A percentile compares a stretch with the other conserved stretches of the same genome.
Evolutionary conservation across 2,329 filamentous ascomycete genomes (phyloP).

Genomic region (Fusarium haematococcum): DNA sequence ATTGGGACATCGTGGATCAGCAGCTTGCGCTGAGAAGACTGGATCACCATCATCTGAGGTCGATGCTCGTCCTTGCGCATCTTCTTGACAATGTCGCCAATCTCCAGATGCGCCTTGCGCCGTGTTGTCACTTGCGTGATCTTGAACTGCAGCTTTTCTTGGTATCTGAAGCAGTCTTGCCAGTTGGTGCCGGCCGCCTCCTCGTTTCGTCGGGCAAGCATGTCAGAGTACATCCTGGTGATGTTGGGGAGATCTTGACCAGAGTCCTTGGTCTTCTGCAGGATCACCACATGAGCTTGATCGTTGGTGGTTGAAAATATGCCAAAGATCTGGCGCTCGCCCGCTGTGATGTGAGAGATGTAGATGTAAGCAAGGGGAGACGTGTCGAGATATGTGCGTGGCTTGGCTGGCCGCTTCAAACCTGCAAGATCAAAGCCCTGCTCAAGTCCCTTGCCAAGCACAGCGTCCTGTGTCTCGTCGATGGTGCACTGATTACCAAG

Average conservation of each 20-base stretch:
- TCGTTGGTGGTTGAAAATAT: constrained; percentile 86
- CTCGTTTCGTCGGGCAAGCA: constrained; percentile 73
- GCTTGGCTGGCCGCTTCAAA: constrained; percentile 75
- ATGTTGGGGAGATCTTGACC: constrained; percentile 89
- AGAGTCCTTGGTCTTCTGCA: constrained; percentile 83
- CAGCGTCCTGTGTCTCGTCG: constrained; percentile 88
- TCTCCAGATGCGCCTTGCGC: constrained; percentile 87
- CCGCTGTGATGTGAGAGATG: constrained; percentile 90
- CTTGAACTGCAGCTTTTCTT: constrained; percentile 87
- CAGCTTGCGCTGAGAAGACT: constrained; percentile 85
- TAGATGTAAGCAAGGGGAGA: constrained; percentile 86
- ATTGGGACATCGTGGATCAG: constrained; percentile 87
- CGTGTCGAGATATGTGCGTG: constrained; percentile 77
- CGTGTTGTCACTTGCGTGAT: constrained; percentile 89
- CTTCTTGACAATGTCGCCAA: constrained; percentile 90
- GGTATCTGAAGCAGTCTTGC: constrained; percentile 88
- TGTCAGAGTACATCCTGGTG: constrained; percentile 86
- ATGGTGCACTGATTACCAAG: constrained; percentile 94
- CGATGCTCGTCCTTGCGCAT: constrained; percentile 86
- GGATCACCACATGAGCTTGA: constrained; percentile 88
- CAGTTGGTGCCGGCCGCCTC: constrained; percentile 77
- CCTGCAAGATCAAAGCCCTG: constrained; percentile 90
- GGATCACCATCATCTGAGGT: constrained; percentile 87
- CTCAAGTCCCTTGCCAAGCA: constrained; percentile 91
- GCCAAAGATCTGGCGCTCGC: constrained; percentile 93